phyloP scores from a whole-genome alignment of 1,284 basidiomycete species.

The Cystobasidiaceae sp. region DNA sequence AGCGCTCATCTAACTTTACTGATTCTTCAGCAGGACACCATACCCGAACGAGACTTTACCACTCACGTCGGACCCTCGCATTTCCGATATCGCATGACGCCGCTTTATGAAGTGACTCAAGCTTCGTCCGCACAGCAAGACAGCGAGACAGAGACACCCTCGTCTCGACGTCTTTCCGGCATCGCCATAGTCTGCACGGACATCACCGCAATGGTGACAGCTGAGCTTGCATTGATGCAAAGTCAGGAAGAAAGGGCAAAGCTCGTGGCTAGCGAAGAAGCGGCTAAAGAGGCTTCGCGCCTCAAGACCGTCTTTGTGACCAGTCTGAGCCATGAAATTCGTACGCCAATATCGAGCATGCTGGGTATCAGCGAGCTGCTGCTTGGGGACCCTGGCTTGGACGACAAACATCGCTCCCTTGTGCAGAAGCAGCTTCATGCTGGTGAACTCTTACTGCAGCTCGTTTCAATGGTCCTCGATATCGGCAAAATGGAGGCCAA shows the following conservation, averaged over 20 bases:
- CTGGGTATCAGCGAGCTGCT: conserved; percentile 39
- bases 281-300: conserved; percentile 46
- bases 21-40: not conserved
- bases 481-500: conserved; percentile 48
- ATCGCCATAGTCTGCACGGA: conserved; percentile 48
- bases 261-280: conserved; percentile 46
- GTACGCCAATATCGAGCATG: conserved; percentile 34
- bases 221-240: conserved; percentile 44
- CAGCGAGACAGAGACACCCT: not conserved
- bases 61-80: not conserved
- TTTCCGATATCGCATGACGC: conserved; percentile 18
- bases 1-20: too few species aligned
- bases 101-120: not conserved
- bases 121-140: not conserved
- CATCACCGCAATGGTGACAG: conserved; percentile 46
- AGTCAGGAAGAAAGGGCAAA: conserved; percentile 45
- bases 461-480: conserved; percentile 43
- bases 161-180: conserved; percentile 36
- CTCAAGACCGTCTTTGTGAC: conserved; percentile 47
- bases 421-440: conserved; percentile 38
- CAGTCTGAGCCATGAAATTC: conserved; percentile 35
- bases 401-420: conserved; percentile 10
- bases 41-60: conserved; percentile 16
- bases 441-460: conserved; percentile 38
- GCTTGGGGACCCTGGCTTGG: conserved; percentile 32